Evolutionary conservation across 345 rosid genomes (phyloP).

Genomic region (Garcia nutans): DNA sequence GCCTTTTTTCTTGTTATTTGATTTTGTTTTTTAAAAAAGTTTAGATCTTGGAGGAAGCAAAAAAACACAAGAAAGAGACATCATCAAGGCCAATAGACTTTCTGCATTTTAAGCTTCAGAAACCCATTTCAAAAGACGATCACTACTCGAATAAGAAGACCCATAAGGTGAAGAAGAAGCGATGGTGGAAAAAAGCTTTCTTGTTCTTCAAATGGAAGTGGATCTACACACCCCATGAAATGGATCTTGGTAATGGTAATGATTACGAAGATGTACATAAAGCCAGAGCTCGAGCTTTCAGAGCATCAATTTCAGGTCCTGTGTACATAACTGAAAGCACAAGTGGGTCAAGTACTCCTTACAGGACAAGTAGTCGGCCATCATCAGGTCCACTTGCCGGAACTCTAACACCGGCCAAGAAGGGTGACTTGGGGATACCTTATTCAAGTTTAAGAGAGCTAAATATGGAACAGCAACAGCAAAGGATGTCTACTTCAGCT

Average conservation of each 20-base stretch:
- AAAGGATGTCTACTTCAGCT: conserved; percentile 51
- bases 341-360: conserved; percentile 66
- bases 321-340: conserved; percentile 70
- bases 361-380: conserved; percentile 42
- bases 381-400: conserved; percentile 77
- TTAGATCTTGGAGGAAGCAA: conserved; percentile 78
- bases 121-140: conserved; percentile 78
- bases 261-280: conserved; percentile 40
- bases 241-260: conserved; percentile 1
- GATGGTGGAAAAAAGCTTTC: conserved; percentile 82
- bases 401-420: conserved; percentile 45
- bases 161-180: conserved; percentile 49
- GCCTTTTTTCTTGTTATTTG: background rate
- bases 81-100: conserved; percentile 39
- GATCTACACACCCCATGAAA: conserved; percentile 18
- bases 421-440: conserved; percentile 51
- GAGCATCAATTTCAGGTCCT: conserved; percentile 62
- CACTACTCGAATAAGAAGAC: conserved; percentile 26
- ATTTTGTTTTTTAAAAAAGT: background rate
- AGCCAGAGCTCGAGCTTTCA: conserved; percentile 43
- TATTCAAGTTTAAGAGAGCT: conserved; percentile 77
- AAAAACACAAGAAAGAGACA: conserved; percentile 57
- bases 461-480: conserved; percentile 57
- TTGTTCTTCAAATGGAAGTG: conserved; percentile 65
- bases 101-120: conserved; percentile 79